Percentiles rank a stretch among this genome's conserved stretches.
These are phyloP conservation scores for Notholithocarpus densiflorus DNA, from an alignment of 306 rosid genomes.

Conservation along the genomic window DNA sequence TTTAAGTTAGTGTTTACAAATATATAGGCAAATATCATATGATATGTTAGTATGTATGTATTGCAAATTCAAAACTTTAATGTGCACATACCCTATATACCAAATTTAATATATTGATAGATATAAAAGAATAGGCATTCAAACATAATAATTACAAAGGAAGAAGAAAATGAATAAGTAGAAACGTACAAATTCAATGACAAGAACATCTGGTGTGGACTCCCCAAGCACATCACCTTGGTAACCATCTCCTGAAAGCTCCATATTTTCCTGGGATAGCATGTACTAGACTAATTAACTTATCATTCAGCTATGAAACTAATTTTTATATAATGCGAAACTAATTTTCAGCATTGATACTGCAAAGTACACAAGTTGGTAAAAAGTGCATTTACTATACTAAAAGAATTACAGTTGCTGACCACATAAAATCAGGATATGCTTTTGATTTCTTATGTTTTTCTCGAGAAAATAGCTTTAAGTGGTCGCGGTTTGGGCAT, in stretches of 20 bases:
- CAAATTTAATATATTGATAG: background rate
- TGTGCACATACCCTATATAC: background rate
- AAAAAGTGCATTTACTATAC: too few relatives aligned
- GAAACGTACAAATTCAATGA: constrained; percentile 76
- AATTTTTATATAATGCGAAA: background rate
- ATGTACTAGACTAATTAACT: constrained; percentile 27
- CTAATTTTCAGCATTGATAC: background rate
- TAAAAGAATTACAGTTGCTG: background rate
- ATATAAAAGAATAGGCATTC: constrained; percentile 9
- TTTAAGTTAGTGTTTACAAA: background rate
- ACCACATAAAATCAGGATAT: background rate
- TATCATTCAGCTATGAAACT: background rate
- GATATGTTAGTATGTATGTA: background rate
- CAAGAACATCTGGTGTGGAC: constrained; percentile 86
- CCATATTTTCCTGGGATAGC: constrained; percentile 68
- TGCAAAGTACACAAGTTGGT: background rate
- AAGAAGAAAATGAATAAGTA: background rate
- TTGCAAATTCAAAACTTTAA: background rate
- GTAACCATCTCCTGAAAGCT: constrained; percentile 74
- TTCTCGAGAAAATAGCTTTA: background rate
- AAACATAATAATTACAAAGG: constrained; percentile 3
- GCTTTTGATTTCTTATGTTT: background rate
- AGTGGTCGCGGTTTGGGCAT: background rate
- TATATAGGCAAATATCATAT: background rate
- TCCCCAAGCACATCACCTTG: constrained; percentile 87